phyloP scores from a whole-genome alignment of 2,329 filamentous ascomycete species.

The Chaetomiaceae sp. region DNA sequence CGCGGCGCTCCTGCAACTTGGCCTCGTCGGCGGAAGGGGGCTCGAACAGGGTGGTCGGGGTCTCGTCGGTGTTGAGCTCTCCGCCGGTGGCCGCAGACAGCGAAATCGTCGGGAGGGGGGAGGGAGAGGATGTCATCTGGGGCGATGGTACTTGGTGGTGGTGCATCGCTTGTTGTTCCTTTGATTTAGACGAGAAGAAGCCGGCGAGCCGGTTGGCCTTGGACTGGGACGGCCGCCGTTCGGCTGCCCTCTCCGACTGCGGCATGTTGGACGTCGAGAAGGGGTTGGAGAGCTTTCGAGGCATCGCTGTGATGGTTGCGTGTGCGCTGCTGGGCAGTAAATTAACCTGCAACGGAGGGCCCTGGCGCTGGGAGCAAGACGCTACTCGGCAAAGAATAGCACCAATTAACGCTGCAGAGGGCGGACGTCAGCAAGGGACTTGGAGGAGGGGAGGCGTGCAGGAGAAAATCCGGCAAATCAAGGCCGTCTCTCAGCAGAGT shows the following conservation, averaged over 20 bases:
- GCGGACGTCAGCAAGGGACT: slow-evolving; percentile 6
- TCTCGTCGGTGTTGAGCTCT: slow-evolving; percentile 65
- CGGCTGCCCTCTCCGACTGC: slow-evolving; percentile 45
- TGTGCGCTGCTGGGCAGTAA: not conserved
- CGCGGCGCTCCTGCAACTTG: slow-evolving; percentile 66
- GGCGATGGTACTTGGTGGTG: slow-evolving; percentile 51
- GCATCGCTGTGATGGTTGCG: slow-evolving; percentile 42
- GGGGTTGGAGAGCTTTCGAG: slow-evolving; percentile 54
- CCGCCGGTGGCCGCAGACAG: slow-evolving; percentile 80
- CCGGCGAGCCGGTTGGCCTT: slow-evolving; percentile 75
- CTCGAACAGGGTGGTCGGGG: slow-evolving; percentile 76
- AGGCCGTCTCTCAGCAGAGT: too few species aligned
- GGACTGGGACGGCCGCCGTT: slow-evolving; percentile 56
- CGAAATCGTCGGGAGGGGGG: slow-evolving; percentile 85
- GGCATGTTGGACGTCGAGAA: slow-evolving; percentile 49
- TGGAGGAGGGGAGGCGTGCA: not conserved
- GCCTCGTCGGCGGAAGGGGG: slow-evolving; percentile 82
- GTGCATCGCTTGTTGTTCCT: slow-evolving; percentile 60
- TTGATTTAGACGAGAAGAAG: slow-evolving; percentile 77
- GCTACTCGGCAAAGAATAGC: slow-evolving; percentile 6
- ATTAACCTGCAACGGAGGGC: not conserved
- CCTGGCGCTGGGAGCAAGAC: slow-evolving; percentile 2
- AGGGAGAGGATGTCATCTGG: slow-evolving; percentile 60
- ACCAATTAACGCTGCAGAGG: slow-evolving; percentile 18
- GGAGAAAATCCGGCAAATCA: not conserved